Evolutionary conservation across 2,329 filamentous ascomycete genomes (phyloP).

Genomic region (Fusarium sambucinum): DNA sequence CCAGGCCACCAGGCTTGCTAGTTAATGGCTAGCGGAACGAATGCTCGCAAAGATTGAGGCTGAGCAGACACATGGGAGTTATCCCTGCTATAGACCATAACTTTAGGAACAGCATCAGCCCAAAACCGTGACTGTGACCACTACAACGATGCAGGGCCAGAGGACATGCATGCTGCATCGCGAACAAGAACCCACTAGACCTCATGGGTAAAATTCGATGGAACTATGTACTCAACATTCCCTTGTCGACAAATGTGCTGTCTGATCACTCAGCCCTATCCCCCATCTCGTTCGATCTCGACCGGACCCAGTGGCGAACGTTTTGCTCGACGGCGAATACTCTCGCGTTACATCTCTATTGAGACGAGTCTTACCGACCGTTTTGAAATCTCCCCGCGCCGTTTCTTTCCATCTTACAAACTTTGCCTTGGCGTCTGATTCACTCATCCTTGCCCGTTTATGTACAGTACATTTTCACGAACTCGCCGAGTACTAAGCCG

Average conservation of each 20-base stretch:
- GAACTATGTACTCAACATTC: neutral
- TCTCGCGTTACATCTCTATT: conserved; percentile 11
- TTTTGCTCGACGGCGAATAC: conserved; percentile 16
- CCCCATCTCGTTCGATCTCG: conserved; percentile 20
- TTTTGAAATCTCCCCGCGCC: conserved; percentile 18
- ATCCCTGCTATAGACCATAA: conserved; percentile 14
- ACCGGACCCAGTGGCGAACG: conserved; percentile 28
- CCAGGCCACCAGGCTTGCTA: neutral
- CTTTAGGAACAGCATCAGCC: conserved; percentile 22
- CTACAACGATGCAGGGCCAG: conserved; percentile 27
- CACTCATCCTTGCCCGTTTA: conserved; percentile 14
- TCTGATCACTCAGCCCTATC: conserved; percentile 46
- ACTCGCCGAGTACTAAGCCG: conserved; percentile 12
- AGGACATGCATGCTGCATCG: conserved; percentile 29
- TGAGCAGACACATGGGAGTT: conserved; percentile 25
- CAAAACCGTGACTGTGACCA: conserved; percentile 24
- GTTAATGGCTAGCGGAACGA: conserved; percentile 1
- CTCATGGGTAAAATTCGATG: conserved; percentile 21
- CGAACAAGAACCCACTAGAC: conserved; percentile 10
- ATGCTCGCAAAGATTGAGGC: conserved; percentile 27
- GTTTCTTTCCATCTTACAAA: conserved; percentile 5
- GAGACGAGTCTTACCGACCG: conserved; percentile 18
- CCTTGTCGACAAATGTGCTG: conserved; percentile 13
- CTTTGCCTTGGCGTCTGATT: conserved; percentile 7
- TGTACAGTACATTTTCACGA: conserved; percentile 24